Percentiles rank a stretch among this genome's conserved stretches.
phyloP scores from a whole-genome alignment of 306 rosid genomes.

The Argentina anserina region DNA sequence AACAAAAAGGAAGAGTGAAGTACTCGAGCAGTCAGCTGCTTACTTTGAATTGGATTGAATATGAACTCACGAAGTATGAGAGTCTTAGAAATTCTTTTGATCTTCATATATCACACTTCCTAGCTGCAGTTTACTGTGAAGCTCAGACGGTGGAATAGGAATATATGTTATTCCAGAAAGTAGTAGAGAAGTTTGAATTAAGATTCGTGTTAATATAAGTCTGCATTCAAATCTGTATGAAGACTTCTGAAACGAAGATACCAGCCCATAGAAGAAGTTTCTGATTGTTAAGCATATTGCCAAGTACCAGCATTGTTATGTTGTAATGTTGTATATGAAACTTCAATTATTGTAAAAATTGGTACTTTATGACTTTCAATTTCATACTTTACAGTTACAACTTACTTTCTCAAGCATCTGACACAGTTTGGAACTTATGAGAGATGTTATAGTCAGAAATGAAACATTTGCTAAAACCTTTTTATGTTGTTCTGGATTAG shows the following conservation, averaged over 20 bases:
- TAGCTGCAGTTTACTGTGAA: neutral
- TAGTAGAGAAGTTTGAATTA: no score
- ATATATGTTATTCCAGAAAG: neutral
- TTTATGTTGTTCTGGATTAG: neutral
- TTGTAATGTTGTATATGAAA: neutral
- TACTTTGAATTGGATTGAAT: neutral
- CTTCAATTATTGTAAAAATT: conserved; percentile 4
- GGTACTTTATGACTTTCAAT: neutral
- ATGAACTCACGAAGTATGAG: neutral
- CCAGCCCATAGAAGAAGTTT: neutral
- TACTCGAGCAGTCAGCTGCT: neutral
- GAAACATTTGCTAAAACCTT: neutral
- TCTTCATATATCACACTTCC: neutral
- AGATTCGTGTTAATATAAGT: no score
- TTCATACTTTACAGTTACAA: neutral
- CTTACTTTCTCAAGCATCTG: neutral
- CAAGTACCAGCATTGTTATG: neutral
- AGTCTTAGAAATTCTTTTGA: neutral
- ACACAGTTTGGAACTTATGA: neutral
- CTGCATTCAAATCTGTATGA: neutral
- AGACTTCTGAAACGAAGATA: neutral
- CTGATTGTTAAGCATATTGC: neutral
- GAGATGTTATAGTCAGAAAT: neutral
- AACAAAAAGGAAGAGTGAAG: neutral
- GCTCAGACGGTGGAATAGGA: neutral